Base-by-base conservation (phyloP, 441 rosid genomes). In the Gossypium schwendimanii region DNA sequence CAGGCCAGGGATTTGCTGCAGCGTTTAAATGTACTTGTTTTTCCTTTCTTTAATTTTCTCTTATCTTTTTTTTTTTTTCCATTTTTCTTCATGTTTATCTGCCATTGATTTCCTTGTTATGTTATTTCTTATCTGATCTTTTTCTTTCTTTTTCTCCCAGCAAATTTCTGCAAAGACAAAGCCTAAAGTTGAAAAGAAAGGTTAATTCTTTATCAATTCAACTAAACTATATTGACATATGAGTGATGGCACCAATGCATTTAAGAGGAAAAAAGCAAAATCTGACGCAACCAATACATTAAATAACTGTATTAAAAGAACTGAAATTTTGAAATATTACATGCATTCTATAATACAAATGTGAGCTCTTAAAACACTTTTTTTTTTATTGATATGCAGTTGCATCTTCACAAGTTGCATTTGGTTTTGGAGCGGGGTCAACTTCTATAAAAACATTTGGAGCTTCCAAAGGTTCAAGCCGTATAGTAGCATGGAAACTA, bases 1-100 rank as follows among this genome's bases (percentile, higher is more conserved):
- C 88, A 88, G 84, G 94, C 96, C 26, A 80, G 71, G 81, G 89
- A 91, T 39, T 85, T 91, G 87, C 81, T 93, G 79, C 86, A 85
- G 4, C 90, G 87, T 78, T 80, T 86, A 55, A 87, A 75, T 44
- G 94, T 82, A 80, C 62, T 76, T 74, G 63, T 55, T 7, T 47
- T 50, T 60, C 14, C 63, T 36, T 36, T 6, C 10, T 36, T 36
- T 24, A 24, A 24, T 24, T 33, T 33, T 14, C 69, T 44, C 45
- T 50, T 70, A 0, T 36, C 5, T 33, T 11, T 68, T 33, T 52
- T 55, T 72, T 52, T 63, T 4, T 52, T 69, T 21, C 41, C 31
- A 11, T 15, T 20, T 60, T 20, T 2, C 5, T 52, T 11, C 36
- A 26, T 4, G 4, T 58, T 17, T 47, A 66, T 31, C 33, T 41